These are phyloP conservation scores for Coccomyxa sp. DNA, from an alignment of 139 green algal genomes.

Conservation along the genomic window DNA sequence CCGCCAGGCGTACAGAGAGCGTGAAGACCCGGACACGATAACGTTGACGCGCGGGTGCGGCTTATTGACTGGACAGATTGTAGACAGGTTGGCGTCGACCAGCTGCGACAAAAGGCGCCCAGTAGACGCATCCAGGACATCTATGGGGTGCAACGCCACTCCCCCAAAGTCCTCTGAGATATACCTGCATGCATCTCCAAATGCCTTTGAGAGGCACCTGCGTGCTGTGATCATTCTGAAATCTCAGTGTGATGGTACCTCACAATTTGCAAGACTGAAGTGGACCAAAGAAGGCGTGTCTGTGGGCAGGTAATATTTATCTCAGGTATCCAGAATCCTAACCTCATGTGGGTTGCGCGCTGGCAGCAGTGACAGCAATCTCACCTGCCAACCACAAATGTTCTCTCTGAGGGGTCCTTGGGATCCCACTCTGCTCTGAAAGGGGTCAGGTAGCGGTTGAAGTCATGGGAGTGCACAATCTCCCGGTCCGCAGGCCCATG, in stretches of 20 bases:
- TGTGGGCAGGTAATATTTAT: no score
- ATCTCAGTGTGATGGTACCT: no score
- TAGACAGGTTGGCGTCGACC: slow-evolving; percentile 68
- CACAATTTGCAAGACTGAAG: no score
- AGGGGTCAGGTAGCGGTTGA: slow-evolving; percentile 86
- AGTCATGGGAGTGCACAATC: slow-evolving; percentile 91
- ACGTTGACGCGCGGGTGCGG: slow-evolving; percentile 67
- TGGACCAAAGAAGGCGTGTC: no score
- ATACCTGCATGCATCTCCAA: slow-evolving; percentile 58
- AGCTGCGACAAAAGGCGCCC: slow-evolving; percentile 57
- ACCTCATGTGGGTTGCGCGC: no score
- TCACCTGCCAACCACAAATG: slow-evolving; percentile 71
- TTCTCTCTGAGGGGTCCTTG: slow-evolving; percentile 69
- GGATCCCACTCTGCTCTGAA: slow-evolving; percentile 88
- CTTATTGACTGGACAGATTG: slow-evolving; percentile 54
- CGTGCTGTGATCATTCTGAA: no score
- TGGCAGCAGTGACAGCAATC: no score
- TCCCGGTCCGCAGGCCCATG: slow-evolving; percentile 40
- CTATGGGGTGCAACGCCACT: slow-evolving; percentile 79
- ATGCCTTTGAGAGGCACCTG: no score
- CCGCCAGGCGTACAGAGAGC: slow-evolving; percentile 43
- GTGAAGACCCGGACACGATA: slow-evolving; percentile 45
- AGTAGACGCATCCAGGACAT: slow-evolving; percentile 70
- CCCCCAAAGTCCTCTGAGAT: slow-evolving; percentile 84
- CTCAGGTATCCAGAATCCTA: no score